These are phyloP conservation scores for Steccherinum ochraceum DNA, from an alignment of 768 basidiomycete species.

Conservation along the genomic window DNA sequence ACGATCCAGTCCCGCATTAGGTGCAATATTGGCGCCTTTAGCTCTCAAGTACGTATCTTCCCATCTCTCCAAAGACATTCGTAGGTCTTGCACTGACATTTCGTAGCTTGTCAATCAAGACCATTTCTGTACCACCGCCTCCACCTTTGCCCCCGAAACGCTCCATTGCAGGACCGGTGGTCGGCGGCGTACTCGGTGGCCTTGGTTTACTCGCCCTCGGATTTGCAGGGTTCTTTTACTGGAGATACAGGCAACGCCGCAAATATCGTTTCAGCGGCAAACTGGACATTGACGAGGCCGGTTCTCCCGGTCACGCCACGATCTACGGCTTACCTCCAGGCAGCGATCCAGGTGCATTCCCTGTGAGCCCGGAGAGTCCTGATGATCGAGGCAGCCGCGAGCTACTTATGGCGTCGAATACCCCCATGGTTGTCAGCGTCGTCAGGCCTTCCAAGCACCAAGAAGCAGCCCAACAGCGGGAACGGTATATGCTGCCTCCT, in stretches of 20 bases:
- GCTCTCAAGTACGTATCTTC: slow-evolving; percentile 4
- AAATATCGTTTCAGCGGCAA: background rate
- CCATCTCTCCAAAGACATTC: background rate
- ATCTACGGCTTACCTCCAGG: too few relatives aligned
- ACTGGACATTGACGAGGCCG: too few relatives aligned
- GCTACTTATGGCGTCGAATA: background rate
- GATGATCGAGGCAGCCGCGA: background rate
- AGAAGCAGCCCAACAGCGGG: background rate
- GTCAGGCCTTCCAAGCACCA: background rate
- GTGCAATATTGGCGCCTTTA: slow-evolving; percentile 3
- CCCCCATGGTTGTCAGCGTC: background rate
- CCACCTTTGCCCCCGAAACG: background rate
- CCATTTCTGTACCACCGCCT: too few relatives aligned
- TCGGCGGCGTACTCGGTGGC: background rate
- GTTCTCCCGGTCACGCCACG: too few relatives aligned
- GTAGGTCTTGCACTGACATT: background rate
- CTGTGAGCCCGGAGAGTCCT: background rate
- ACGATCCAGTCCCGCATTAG: background rate
- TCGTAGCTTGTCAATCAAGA: too few relatives aligned
- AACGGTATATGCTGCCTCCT: background rate
- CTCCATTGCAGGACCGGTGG: background rate
- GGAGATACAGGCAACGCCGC: background rate
- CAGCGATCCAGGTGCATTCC: too few relatives aligned
- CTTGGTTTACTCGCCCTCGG: background rate
- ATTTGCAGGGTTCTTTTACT: background rate